A percentile compares a stretch with the other conserved stretches of the same genome.
These are phyloP conservation scores for Carallia brachiata DNA, from an alignment of 345 rosid genomes.

Conservation along the genomic window DNA sequence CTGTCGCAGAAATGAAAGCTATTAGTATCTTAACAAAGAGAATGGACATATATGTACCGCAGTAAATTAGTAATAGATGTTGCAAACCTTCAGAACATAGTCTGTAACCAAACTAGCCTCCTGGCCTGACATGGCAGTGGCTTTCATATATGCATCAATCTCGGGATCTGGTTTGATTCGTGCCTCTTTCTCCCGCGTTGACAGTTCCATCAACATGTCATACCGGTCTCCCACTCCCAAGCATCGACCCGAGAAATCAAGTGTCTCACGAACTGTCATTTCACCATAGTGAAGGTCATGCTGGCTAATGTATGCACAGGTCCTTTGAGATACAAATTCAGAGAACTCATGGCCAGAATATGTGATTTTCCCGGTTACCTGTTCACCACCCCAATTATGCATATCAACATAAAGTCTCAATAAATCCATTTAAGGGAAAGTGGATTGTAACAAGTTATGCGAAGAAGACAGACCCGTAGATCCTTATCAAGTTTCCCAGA, in stretches of 20 bases:
- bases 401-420: background rate
- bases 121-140: constrained; percentile 46
- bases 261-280: constrained; percentile 62
- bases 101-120: constrained; percentile 47
- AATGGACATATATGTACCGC: background rate
- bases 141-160: constrained; percentile 70
- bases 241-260: constrained; percentile 56
- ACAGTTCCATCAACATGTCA: constrained; percentile 43
- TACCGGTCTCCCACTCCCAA: constrained; percentile 54
- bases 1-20: constrained; percentile 19
- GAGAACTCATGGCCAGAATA: constrained; percentile 48
- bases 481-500: constrained; percentile 36
- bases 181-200: constrained; percentile 44
- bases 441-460: background rate
- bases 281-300: constrained; percentile 63
- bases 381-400: constrained; percentile 1
- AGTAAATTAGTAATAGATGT: background rate
- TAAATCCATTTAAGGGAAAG: background rate
- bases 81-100: constrained; percentile 56
- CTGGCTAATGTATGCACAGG: constrained; percentile 59
- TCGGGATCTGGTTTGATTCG: constrained; percentile 59
- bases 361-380: constrained; percentile 45
- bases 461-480: constrained; percentile 39
- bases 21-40: background rate
- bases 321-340: constrained; percentile 60